Percentiles rank a stretch among this genome's conserved stretches.
These are phyloP conservation scores for Mortierella sp. DNA, from an alignment of 371 early-diverging fungal genomes.

Conservation along the genomic window DNA sequence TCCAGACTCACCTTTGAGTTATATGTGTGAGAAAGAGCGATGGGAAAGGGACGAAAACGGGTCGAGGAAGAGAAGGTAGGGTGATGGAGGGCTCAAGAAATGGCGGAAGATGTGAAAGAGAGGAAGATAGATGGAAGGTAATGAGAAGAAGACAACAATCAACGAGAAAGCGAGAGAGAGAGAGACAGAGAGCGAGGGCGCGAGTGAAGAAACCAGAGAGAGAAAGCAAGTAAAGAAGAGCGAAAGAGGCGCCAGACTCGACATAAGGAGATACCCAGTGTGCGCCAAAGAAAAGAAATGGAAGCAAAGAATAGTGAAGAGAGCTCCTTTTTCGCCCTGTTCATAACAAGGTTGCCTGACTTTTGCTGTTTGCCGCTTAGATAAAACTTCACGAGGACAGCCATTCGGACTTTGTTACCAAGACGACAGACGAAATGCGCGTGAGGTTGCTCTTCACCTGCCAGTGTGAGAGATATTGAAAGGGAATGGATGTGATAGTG, in stretches of 20 bases:
- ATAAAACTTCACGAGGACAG: too few relatives aligned
- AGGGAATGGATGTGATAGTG: background rate
- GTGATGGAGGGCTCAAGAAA: background rate
- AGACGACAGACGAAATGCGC: background rate
- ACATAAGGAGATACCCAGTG: background rate
- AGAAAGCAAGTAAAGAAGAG: background rate
- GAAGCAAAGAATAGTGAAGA: too few relatives aligned
- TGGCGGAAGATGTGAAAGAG: background rate
- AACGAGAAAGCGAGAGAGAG: background rate
- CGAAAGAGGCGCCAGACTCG: background rate
- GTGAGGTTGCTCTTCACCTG: background rate
- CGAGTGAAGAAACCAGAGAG: background rate
- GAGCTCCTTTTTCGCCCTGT: too few relatives aligned
- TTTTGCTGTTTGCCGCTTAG: too few relatives aligned
- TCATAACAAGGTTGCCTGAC: too few relatives aligned
- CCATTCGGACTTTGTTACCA: background rate
- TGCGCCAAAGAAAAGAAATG: too few relatives aligned
- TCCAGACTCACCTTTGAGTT: too few relatives aligned
- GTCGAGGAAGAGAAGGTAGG: background rate
- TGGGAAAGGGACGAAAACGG: background rate
- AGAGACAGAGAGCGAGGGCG: background rate
- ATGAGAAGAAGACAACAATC: background rate
- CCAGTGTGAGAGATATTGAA: background rate
- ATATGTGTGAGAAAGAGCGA: background rate
- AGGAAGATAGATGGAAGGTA: background rate